Evolutionary conservation across 257 asterid genomes (phyloP).

Genomic region (Nicotiana undulata): DNA sequence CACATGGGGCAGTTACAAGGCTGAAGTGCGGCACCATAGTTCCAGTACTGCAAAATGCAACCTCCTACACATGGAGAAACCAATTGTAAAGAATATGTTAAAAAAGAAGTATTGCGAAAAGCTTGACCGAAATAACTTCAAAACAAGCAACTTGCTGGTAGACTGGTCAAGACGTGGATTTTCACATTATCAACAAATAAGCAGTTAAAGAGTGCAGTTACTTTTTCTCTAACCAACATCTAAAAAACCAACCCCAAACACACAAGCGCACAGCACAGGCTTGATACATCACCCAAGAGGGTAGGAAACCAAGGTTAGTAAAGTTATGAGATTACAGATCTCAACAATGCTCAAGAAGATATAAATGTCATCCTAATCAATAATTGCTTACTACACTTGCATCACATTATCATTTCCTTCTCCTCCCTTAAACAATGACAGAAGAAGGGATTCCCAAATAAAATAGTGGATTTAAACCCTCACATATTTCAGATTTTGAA

Average conservation of each 20-base stretch:
- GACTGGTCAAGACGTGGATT: neutral
- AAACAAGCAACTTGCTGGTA: neutral
- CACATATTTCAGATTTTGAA: neutral
- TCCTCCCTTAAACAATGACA: neutral
- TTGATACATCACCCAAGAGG: neutral
- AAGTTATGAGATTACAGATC: neutral
- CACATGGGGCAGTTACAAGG: constrained; percentile 94
- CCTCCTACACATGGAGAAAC: constrained; percentile 37
- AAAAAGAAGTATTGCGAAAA: neutral
- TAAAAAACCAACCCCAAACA: neutral
- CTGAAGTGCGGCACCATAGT: constrained; percentile 48
- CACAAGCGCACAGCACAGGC: neutral
- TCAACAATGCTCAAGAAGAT: neutral
- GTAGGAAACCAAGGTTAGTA: neutral
- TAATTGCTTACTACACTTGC: neutral
- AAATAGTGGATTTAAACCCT: neutral
- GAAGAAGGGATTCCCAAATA: neutral
- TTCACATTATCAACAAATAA: neutral
- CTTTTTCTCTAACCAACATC: neutral
- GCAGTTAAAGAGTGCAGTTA: neutral
- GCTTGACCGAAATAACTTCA: neutral
- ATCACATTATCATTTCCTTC: neutral
- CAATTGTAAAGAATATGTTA: neutral
- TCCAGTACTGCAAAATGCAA: constrained; percentile 80
- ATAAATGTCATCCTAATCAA: neutral